Percentiles rank a stretch among this genome's conserved stretches.
Conservation (phyloP, 2,329 filamentous ascomycete species). For the Penicillium sp. region DNA sequence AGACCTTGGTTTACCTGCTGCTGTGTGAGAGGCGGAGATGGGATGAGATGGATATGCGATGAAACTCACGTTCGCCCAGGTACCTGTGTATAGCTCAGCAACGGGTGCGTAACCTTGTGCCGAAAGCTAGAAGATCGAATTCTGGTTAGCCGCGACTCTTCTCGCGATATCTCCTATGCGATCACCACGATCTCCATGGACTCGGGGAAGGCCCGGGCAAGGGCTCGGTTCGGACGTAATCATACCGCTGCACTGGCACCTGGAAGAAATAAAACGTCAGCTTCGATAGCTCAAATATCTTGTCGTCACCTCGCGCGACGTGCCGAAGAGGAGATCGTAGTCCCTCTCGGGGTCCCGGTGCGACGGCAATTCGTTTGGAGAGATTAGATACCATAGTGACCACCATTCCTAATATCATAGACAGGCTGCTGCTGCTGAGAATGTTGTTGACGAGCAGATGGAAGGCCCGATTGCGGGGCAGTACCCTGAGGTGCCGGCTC, state of each 20-base stretch:
- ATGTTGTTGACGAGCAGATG: constrained; percentile 58
- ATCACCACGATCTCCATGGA: no score
- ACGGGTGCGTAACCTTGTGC: constrained; percentile 85
- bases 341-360: not conserved
- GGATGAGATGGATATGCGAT: not conserved
- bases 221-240: constrained; percentile 23
- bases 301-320: no score
- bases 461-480: constrained; percentile 58
- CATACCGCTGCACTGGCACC: constrained; percentile 71
- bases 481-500: constrained; percentile 60
- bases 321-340: no score
- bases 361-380: not conserved
- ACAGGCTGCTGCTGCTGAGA: constrained; percentile 64
- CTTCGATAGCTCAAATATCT: not conserved
- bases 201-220: not conserved
- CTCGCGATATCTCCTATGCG: not conserved
- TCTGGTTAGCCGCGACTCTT: constrained; percentile 26
- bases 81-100: constrained; percentile 86
- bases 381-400: constrained; percentile 70
- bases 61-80: constrained; percentile 84
- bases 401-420: constrained; percentile 75
- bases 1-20: constrained; percentile 92
- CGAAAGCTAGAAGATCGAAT: constrained; percentile 65
- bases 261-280: constrained; percentile 39
- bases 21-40: constrained; percentile 25